These are phyloP conservation scores for Annulohypoxylon nitens DNA, from an alignment of 495 filamentous ascomycete genomes.

Conservation along the genomic window DNA sequence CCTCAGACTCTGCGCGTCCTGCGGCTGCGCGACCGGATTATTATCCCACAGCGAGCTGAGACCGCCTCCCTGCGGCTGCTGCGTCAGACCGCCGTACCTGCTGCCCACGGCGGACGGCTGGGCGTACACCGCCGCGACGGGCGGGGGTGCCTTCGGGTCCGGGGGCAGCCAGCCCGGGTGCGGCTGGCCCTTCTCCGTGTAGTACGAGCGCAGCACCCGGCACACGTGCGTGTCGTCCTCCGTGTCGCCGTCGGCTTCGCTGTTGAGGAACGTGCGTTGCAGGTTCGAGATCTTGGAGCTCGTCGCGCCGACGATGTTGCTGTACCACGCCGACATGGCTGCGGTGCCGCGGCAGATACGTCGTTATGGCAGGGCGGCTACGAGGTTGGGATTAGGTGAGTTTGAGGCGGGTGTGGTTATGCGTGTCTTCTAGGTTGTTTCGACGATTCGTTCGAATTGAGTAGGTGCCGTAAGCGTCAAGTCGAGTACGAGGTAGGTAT, in stretches of 20 bases:
- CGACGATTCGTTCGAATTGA: neutral
- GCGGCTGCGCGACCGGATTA: slow-evolving; percentile 54
- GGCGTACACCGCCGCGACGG: slow-evolving; percentile 64
- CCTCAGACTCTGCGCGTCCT: slow-evolving; percentile 69
- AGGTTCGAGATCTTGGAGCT: slow-evolving; percentile 84
- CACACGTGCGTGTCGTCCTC: slow-evolving; percentile 96
- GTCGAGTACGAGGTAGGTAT: slow-evolving; percentile 13
- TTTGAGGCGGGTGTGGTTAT: slow-evolving; percentile 32
- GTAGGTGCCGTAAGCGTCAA: neutral
- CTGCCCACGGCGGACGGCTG: slow-evolving; percentile 63
- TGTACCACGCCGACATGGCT: slow-evolving; percentile 83
- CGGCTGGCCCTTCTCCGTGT: slow-evolving; percentile 85
- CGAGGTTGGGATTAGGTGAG: slow-evolving; percentile 33
- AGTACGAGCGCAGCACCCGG: slow-evolving; percentile 94
- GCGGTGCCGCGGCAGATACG: slow-evolving; percentile 1
- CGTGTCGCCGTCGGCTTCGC: slow-evolving; percentile 89
- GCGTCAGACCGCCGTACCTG: slow-evolving; percentile 63
- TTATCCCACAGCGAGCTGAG: slow-evolving; percentile 91
- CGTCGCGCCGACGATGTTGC: slow-evolving; percentile 80
- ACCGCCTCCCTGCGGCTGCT: slow-evolving; percentile 51
- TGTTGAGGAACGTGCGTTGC: slow-evolving; percentile 79
- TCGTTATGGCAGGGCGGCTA: slow-evolving; percentile 12
- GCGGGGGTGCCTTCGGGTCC: slow-evolving; percentile 78
- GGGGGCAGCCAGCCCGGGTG: slow-evolving; percentile 92
- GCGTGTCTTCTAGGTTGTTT: slow-evolving; percentile 19